Base-by-base conservation (phyloP, 768 basidiomycete species). In the Mycena galopus region DNA sequence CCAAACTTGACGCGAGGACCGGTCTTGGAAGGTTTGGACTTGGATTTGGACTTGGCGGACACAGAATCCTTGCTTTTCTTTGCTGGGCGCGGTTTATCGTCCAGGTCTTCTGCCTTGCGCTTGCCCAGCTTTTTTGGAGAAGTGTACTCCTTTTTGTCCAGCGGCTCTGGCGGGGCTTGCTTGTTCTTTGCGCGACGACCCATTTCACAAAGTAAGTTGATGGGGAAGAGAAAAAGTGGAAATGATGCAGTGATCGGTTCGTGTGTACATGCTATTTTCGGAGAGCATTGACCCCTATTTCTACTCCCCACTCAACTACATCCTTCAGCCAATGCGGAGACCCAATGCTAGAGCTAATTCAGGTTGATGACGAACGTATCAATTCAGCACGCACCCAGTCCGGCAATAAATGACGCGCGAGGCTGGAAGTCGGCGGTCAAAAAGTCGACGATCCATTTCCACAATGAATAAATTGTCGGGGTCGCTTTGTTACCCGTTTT, bases 371-470 rank as follows among this genome's bases (percentile, higher is more conserved):
- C 4, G 21, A 55, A 33, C 19, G 5, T 32, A 8, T 27, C 9
- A 42, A 32, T 12, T 11, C 30, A 14, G 9, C 25, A 66, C 70
- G 37, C 39, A 72, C 70, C 70, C 69, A 98, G 86, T 11, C 97
- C 97, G 5, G 91, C 95, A 37, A 96, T 77, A 82, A 98, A 98
- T 17, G 94, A 92, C 2, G 96, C 96, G 72, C 96, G 85, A 53
- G 92, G 93, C 78, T 96, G 97, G 82, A 98, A 97, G 79, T 98
- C 95, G 9, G 96, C 94, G 0, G 94, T 94, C 80, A 98, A 82
- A 84, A 98, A 98, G 81, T 95, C 85, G 27, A 93, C 80, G 27
- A 92, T 75, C 88, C 91, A 91, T 44, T 79, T 86, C 89, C 93
- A 95, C 29, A 93, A 77, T 3, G 91, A 88, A 23, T 80, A 79